phyloP scores from a whole-genome alignment of 805 yeast species.

The Kazachstania martiniae region DNA sequence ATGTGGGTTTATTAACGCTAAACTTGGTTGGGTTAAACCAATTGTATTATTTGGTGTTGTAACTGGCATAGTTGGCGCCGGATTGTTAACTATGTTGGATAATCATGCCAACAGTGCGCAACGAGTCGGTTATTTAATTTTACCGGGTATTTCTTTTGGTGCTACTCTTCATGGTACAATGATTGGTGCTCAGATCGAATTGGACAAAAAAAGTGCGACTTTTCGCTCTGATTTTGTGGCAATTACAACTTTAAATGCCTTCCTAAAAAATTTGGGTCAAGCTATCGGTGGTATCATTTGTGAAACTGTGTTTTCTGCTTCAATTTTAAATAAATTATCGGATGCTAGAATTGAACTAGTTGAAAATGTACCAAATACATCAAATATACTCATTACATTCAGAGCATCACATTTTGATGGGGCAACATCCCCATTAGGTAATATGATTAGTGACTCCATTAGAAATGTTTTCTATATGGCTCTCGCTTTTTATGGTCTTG shows the following conservation, averaged over 20 bases:
- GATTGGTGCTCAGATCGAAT: constrained; percentile 23
- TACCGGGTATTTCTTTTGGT: constrained; percentile 32
- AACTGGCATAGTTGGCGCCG: constrained; percentile 28
- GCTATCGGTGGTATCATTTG: constrained; percentile 19
- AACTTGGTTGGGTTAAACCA: constrained; percentile 29
- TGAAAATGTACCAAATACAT: constrained; percentile 6
- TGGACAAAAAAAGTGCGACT: constrained; percentile 12
- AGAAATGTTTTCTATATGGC: constrained; percentile 17
- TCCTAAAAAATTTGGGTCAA: constrained; percentile 16
- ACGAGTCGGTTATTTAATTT: constrained; percentile 30
- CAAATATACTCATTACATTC: constrained; percentile 12
- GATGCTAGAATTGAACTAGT: constrained; percentile 2
- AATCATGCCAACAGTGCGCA: constrained; percentile 20
- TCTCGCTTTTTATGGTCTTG: constrained; percentile 10
- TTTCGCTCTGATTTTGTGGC: constrained; percentile 15
- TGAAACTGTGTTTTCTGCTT: constrained; percentile 15
- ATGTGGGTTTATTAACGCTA: constrained; percentile 26
- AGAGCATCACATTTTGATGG: constrained; percentile 15
- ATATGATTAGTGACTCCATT: constrained; percentile 9
- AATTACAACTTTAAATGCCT: constrained; percentile 18
- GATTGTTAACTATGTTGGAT: constrained; percentile 24
- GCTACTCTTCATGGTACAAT: constrained; percentile 26
- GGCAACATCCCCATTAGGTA: constrained; percentile 8
- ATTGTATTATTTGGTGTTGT: constrained; percentile 24
- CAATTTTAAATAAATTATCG: constrained; percentile 10